Evolutionary conservation across 129 eudicot genomes (phyloP), one percentile per base, ranked within the genome.

Genomic region (Ambrosia trifida): DNA sequence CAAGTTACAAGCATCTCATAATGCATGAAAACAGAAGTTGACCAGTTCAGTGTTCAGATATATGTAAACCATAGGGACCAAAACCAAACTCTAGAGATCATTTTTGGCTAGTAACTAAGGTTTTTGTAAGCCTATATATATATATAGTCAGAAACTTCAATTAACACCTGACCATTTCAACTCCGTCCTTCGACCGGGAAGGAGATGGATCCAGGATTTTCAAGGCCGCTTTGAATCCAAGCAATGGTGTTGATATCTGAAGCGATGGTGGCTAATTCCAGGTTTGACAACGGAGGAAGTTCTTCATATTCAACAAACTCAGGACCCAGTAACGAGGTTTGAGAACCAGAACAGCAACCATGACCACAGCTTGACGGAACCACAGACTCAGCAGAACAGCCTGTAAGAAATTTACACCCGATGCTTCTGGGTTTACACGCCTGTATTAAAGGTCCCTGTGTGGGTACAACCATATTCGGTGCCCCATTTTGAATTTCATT

Each of bases 271-370:
- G 87, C 84, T 53, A 90, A 74, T 70, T 87, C 91, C 35, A 67
- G 79, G 47, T 81, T 83, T 32, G 89, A 60, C 5, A 81, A 65
- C 14, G 84, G 70, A 28, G 89, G 81, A 44, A 73, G 78, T 67
- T 87, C 97, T 66, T 87, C 88, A 69, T 85, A 90, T 4, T 87
- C 95, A 47, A 91, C 80, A 35, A 91, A 91, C 72, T 91, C 96
- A 12, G 87, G 87, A 12, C 97, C 97, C 75, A 84, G 58, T 54
- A 91, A 64, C 1, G 91, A 86, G 28, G 74, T 80, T 53, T 43
- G 51, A 51, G 86, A 35, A 63, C 70, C 76, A 9, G 79, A 59
- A 68, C 83, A 85, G 67, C 97, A 90, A 68, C 97, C 95, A 78
- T 90, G 81, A 63, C 97, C 89, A 69, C 97, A 91, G 30, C 44